Evolutionary conservation across 257 asterid genomes (phyloP).

Genomic region (Jaltomata sinuosa): DNA sequence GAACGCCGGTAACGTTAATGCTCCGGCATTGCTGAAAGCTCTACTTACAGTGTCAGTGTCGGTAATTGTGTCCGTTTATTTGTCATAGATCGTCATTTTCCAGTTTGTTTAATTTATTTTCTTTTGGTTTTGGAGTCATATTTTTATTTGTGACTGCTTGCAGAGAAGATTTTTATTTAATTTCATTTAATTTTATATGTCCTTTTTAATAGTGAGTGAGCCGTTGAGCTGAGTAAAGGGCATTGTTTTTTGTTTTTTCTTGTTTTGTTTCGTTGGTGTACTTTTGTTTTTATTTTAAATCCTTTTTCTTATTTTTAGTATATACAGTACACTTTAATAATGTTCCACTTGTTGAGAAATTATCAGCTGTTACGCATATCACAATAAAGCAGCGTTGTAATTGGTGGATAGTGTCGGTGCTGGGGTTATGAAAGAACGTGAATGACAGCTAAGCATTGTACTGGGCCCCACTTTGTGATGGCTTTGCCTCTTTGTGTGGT

Average conservation of each 20-base stretch:
- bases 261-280: not conserved
- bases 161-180: conserved; percentile 14
- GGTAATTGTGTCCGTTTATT: conserved; percentile 32
- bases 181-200: conserved; percentile 15
- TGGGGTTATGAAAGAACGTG: not conserved
- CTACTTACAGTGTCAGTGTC: conserved; percentile 39
- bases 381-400: not conserved
- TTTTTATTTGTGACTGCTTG: conserved; percentile 8
- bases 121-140: conserved; percentile 12
- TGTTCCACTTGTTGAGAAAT: not conserved
- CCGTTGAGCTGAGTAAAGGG: not conserved
- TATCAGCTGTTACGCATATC: not conserved
- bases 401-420: not conserved
- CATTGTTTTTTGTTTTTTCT: not conserved
- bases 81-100: conserved; percentile 51
- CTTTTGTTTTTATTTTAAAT: not conserved
- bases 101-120: conserved; percentile 15
- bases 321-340: not conserved
- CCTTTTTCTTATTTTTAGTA: not conserved
- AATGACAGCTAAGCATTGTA: not conserved
- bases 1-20: conserved; percentile 21
- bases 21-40: conserved; percentile 29
- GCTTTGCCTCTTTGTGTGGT: not conserved
- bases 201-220: conserved; percentile 3
- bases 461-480: not conserved